Evolutionary conservation across 495 filamentous ascomycete genomes (phyloP).

Genomic region (Usnea hakonensis): DNA sequence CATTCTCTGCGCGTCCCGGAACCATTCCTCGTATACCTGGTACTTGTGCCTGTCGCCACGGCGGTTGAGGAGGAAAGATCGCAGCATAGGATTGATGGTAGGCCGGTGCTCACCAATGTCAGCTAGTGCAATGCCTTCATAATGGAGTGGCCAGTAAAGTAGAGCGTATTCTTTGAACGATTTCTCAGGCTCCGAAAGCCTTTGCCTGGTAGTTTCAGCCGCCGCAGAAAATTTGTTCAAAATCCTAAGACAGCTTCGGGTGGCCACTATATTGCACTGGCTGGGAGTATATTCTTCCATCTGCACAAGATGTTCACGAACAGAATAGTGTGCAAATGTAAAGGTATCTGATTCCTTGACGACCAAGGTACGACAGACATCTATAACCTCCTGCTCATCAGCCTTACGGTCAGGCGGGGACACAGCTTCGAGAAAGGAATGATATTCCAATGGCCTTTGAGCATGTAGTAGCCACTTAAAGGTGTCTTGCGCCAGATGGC

Average conservation of each 20-base stretch:
- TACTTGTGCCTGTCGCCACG: conserved; percentile 8
- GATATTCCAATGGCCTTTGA: conserved; percentile 2
- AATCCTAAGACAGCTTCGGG: conserved; percentile 14
- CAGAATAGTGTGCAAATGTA: conserved; percentile 18
- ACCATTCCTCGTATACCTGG: conserved; percentile 11
- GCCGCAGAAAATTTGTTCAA: conserved; percentile 8
- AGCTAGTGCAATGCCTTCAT: conserved; percentile 10
- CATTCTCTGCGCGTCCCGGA: conserved; percentile 8
- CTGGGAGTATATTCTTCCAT: conserved; percentile 15
- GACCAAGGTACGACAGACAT: conserved; percentile 16
- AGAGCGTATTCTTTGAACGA: conserved; percentile 14
- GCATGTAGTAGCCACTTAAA: conserved; percentile 17
- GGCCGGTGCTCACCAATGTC: conserved; percentile 11
- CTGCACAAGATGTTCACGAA: conserved; percentile 14
- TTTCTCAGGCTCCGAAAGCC: conserved; percentile 1
- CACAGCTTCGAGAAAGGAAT: conserved; percentile 14
- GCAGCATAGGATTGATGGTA: conserved; percentile 11
- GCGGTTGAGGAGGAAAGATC: conserved; percentile 12
- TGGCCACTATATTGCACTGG: conserved; percentile 14
- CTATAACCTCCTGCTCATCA: conserved; percentile 4
- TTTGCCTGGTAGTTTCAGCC: not conserved
- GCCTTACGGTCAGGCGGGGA: conserved; percentile 16
- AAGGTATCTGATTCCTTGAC: not conserved
- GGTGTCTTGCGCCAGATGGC: conserved; percentile 10
- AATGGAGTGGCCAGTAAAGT: conserved; percentile 18